phyloP scores from a whole-genome alignment of 768 basidiomycete species.

The Tricholoma bakamatsutake region DNA sequence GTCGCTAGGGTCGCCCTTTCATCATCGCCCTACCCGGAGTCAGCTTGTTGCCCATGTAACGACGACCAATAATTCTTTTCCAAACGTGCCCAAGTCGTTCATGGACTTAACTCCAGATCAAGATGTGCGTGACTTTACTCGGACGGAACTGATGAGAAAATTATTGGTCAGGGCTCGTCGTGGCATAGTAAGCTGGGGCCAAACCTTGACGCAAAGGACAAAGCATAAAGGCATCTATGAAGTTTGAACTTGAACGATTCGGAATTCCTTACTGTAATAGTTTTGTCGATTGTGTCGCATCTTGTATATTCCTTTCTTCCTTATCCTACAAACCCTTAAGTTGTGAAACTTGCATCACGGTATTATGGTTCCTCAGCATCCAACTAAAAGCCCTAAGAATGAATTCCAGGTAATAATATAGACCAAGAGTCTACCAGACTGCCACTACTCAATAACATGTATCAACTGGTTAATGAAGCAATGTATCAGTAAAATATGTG shows the following conservation, averaged over 20 bases:
- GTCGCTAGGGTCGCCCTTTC: conserved; percentile 8
- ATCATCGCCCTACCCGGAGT: conserved; percentile 6
- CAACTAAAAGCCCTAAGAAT: not conserved
- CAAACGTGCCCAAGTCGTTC: conserved; percentile 24
- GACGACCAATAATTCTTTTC: not conserved
- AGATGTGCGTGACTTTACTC: not conserved
- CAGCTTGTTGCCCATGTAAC: conserved; percentile 2
- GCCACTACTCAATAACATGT: not conserved
- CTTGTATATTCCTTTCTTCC: not conserved
- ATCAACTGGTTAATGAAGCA: not conserved
- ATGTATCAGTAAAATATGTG: not conserved
- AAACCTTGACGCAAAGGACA: conserved; percentile 1
- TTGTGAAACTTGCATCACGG: too few relatives aligned
- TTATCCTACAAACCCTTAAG: not conserved
- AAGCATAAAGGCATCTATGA: not conserved
- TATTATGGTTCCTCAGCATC: not conserved
- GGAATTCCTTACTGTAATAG: not conserved
- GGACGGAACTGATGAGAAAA: conserved; percentile 10
- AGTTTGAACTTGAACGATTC: not conserved
- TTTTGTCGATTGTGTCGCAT: not conserved
- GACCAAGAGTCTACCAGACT: not conserved
- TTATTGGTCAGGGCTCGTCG: conserved; percentile 14
- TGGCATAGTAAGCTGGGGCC: conserved; percentile 15
- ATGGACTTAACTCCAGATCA: conserved; percentile 32
- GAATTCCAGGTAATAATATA: too few relatives aligned